Evolutionary conservation across 2,329 filamentous ascomycete species (phyloP).

Genomic region (Xylaria sp.): DNA sequence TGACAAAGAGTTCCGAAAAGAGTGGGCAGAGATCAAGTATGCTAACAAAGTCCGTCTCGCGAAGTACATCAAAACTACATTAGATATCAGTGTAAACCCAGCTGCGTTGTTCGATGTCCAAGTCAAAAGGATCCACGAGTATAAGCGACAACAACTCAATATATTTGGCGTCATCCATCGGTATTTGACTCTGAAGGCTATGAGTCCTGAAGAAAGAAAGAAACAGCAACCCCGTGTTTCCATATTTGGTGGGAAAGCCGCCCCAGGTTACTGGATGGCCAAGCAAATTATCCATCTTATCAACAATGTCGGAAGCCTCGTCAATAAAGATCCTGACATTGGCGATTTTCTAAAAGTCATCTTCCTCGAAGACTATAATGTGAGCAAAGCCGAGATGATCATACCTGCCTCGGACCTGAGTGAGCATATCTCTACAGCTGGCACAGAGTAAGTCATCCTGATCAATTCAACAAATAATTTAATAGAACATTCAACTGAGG

Average conservation of each 20-base stretch:
- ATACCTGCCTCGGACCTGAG: conserved; percentile 93
- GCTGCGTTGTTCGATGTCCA: conserved; percentile 93
- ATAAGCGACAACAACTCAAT: conserved; percentile 98
- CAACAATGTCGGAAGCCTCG: conserved; percentile 87
- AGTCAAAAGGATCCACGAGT: conserved; percentile 99
- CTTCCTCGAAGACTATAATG: conserved; percentile 98
- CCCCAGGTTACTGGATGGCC: conserved; percentile 99
- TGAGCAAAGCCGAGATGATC: conserved; percentile 99
- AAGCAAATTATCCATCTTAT: conserved; percentile 98
- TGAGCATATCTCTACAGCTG: conserved; percentile 98
- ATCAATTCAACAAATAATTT: not conserved
- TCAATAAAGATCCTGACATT: conserved; percentile 92
- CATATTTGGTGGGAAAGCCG: conserved; percentile 97
- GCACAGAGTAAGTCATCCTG: conserved; percentile 77
- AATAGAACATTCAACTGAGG: conserved; percentile 30
- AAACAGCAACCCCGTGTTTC: conserved; percentile 88
- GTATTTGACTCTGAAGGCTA: conserved; percentile 87
- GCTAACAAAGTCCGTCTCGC: conserved; percentile 94
- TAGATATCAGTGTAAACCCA: conserved; percentile 85
- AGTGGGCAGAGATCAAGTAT: conserved; percentile 97
- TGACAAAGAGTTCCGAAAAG: conserved; percentile 89
- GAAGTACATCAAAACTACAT: conserved; percentile 86
- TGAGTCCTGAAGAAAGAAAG: conserved; percentile 85
- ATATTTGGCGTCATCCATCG: conserved; percentile 98
- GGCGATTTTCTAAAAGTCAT: conserved; percentile 96